Evolutionary conservation across 305 asterid genomes (phyloP).

Genomic region (Salvia sclarea): DNA sequence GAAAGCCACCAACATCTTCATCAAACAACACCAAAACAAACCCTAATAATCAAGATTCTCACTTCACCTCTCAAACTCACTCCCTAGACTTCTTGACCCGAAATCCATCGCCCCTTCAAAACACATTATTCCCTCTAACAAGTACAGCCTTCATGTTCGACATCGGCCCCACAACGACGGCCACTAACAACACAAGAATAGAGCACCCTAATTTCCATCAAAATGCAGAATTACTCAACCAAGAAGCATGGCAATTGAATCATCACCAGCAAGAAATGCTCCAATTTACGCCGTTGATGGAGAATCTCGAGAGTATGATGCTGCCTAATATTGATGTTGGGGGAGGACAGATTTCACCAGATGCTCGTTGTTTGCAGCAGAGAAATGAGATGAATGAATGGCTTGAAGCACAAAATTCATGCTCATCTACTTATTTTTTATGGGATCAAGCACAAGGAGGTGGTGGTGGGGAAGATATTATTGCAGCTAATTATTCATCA

Average conservation of each 20-base stretch:
- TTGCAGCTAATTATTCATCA: conserved; percentile 38
- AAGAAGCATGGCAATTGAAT: conserved; percentile 45
- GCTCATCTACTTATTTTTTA: conserved; percentile 46
- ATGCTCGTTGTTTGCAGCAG: conserved; percentile 53
- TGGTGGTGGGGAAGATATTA: conserved; percentile 44
- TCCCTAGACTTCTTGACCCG: conserved; percentile 41
- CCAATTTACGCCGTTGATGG: conserved; percentile 42
- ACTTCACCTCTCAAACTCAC: conserved; percentile 34
- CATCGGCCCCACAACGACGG: conserved; percentile 21
- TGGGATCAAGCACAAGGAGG: conserved; percentile 60
- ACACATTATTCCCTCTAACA: conserved; percentile 40
- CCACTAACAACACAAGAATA: background rate
- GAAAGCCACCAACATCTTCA: conserved; percentile 47
- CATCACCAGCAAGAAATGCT: conserved; percentile 31
- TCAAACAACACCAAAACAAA: conserved; percentile 26
- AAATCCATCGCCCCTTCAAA: conserved; percentile 29
- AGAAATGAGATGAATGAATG: conserved; percentile 48
- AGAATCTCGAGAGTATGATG: conserved; percentile 39
- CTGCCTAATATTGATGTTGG: conserved; percentile 38
- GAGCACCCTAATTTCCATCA: conserved; percentile 42
- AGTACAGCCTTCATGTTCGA: conserved; percentile 59
- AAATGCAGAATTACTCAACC: background rate
- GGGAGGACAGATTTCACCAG: conserved; percentile 37
- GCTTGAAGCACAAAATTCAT: conserved; percentile 47
- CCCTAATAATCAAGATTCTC: conserved; percentile 29